Percentiles rank a stretch among this genome's conserved stretches.
Conservation (phyloP, 129 eudicot species). For the Tagetes erecta region DNA sequence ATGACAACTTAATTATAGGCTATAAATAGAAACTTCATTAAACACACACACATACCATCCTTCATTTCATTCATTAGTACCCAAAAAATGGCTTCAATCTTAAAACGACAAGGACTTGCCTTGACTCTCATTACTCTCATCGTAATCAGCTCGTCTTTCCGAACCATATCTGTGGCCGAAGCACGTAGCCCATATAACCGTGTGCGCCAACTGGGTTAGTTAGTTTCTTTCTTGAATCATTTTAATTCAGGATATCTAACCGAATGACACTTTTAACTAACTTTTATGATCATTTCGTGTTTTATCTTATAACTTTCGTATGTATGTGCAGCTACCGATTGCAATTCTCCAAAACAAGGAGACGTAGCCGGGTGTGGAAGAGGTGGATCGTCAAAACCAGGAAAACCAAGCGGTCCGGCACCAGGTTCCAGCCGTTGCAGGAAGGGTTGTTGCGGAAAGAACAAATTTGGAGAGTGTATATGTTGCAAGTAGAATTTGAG, state of each 20-base stretch:
- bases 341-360: constrained; percentile 21
- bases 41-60: not conserved
- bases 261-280: not conserved
- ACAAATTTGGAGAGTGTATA: constrained; percentile 9
- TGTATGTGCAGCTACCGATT: constrained; percentile 29
- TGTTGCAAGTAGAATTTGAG: constrained; percentile 13
- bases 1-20: not conserved
- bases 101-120: constrained; percentile 22
- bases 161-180: constrained; percentile 3
- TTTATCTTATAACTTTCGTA: not conserved
- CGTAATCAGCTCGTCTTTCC: not conserved
- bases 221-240: not conserved
- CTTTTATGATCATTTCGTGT: not conserved
- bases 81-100: constrained; percentile 17
- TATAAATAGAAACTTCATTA: constrained; percentile 21
- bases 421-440: constrained; percentile 30
- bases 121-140: constrained; percentile 26
- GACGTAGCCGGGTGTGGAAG: constrained; percentile 24
- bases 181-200: constrained; percentile 25
- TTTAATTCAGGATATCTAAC: not conserved
- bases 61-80: not conserved
- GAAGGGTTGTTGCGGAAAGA: constrained; percentile 26
- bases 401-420: constrained; percentile 19
- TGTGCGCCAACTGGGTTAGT: constrained; percentile 32
- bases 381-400: constrained; percentile 20